Base-by-base conservation (phyloP, 352 stramenopile genomes). In the Aphanomyces astaci region DNA sequence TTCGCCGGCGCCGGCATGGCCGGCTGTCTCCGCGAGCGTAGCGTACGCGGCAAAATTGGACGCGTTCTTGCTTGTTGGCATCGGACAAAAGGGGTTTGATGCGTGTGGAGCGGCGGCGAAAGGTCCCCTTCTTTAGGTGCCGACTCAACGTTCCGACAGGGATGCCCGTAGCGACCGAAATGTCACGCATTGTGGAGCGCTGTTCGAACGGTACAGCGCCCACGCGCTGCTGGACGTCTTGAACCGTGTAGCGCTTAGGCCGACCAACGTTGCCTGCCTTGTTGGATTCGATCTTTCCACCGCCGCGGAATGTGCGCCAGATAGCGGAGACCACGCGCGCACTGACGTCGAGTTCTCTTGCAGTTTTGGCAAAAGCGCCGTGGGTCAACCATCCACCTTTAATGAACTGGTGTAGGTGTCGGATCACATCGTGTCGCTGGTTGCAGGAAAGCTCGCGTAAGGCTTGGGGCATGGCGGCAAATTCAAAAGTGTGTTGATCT, bases 401-500 rank as follows among this genome's bases (percentile, higher is more conserved):
- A 13, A 54, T 54, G 46, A 28, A 54, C 13, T 22, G 46, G 7
- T 54, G 46, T 13, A 54, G 46, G 46, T 54, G 46, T n/a, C 27
- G 46, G 46, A 54, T 54, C 46, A 54, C 46, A 13, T 28, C 24
- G 13, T 28, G 7, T 54, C 27, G 17, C 46, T 9, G n/a, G n/a
- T n/a, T n/a, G n/a, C 46, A 28, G 17, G 5, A n/a, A 22, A 54
- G 17, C 46, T 54, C 46, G 19, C 46, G 46, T 54, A 10, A 22
- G 46, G 46, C 19, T 54, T 54, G 46, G 46, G 17, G 17, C 46
- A 54, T 54, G 39, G 39, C 39, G 46, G 46, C 13, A 54, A 54
- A 54, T 54, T 54, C 19, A 22, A 54, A 54, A 54, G 46, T 54
- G 46, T 54, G 17, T 54, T 54, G 46, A 54, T 54, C 27, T 54